Evolutionary conservation across 2,329 filamentous ascomycete species (phyloP).

Genomic region (Diaporthe eres): DNA sequence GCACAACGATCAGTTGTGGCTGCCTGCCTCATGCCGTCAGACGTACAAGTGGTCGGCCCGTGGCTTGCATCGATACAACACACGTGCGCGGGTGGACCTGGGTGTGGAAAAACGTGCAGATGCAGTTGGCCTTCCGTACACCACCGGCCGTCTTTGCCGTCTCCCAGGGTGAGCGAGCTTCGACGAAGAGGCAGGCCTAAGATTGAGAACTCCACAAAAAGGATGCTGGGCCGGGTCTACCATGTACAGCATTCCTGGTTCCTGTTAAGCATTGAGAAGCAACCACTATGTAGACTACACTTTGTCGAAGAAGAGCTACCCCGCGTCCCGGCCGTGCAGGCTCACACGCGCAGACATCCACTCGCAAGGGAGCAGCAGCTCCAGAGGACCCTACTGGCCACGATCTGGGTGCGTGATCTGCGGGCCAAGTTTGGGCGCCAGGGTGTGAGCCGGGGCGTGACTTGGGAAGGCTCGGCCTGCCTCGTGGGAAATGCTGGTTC

Average conservation of each 20-base stretch:
- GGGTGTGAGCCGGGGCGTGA: slow-evolving; percentile 4
- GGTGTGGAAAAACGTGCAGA: neutral
- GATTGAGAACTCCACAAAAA: neutral
- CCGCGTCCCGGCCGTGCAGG: slow-evolving; percentile 13
- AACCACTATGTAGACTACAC: neutral
- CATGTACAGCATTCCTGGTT: too few species aligned
- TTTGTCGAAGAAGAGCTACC: slow-evolving; percentile 2
- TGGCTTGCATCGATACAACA: slow-evolving; percentile 15
- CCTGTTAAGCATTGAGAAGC: too few species aligned
- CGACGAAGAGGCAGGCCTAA: neutral
- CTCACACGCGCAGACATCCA: slow-evolving; percentile 1
- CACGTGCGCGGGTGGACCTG: neutral
- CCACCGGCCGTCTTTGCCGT: neutral
- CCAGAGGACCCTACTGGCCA: slow-evolving; percentile 27
- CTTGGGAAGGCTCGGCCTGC: neutral
- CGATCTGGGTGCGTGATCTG: slow-evolving; percentile 30
- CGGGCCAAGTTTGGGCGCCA: slow-evolving; percentile 5
- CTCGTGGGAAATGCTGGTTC: slow-evolving; percentile 12
- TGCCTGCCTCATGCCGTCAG: slow-evolving; percentile 17
- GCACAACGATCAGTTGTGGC: neutral
- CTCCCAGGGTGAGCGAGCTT: neutral
- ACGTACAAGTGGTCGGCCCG: slow-evolving; percentile 7
- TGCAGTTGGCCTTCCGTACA: neutral
- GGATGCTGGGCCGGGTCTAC: neutral
- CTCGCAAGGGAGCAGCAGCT: neutral